Conservation (phyloP, 805 yeast species). For the Monosporozyma yasuniensis region DNA sequence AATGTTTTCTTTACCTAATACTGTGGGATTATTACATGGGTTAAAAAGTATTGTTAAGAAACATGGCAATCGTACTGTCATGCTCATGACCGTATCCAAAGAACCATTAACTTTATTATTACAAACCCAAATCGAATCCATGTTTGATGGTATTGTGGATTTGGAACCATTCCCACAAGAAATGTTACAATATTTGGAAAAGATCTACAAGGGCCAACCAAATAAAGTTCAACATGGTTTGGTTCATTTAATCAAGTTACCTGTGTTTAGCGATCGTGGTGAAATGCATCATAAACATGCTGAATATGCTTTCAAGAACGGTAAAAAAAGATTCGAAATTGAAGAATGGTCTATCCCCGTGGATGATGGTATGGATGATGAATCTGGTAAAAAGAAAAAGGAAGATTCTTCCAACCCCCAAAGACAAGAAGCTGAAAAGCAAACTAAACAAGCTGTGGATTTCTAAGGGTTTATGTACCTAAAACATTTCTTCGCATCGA, state of each 20-base stretch:
- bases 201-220: slow-evolving; percentile 53
- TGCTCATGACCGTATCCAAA: slow-evolving; percentile 50
- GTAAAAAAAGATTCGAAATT: slow-evolving; percentile 73
- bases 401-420: background rate
- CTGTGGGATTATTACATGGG: slow-evolving; percentile 53
- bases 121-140: slow-evolving; percentile 44
- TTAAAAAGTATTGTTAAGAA: slow-evolving; percentile 46
- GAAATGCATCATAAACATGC: slow-evolving; percentile 64
- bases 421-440: background rate
- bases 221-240: slow-evolving; percentile 78
- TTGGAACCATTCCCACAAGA: slow-evolving; percentile 77
- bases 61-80: slow-evolving; percentile 37
- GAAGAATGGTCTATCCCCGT: slow-evolving; percentile 98
- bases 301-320: slow-evolving; percentile 81
- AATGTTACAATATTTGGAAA: slow-evolving; percentile 55
- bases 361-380: slow-evolving; percentile 53
- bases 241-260: slow-evolving; percentile 64
- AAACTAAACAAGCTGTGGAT: slow-evolving; percentile 5
- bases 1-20: slow-evolving; percentile 36
- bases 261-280: slow-evolving; percentile 60
- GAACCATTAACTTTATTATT: slow-evolving; percentile 50
- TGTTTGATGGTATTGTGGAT: slow-evolving; percentile 61
- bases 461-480: slow-evolving; percentile 8
- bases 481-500: too few species aligned
- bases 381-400: background rate